Evolutionary conservation across 2,329 filamentous ascomycete species (phyloP), one percentile per base, ranked within the genome.

Genomic region (Aschersonia sp.): DNA sequence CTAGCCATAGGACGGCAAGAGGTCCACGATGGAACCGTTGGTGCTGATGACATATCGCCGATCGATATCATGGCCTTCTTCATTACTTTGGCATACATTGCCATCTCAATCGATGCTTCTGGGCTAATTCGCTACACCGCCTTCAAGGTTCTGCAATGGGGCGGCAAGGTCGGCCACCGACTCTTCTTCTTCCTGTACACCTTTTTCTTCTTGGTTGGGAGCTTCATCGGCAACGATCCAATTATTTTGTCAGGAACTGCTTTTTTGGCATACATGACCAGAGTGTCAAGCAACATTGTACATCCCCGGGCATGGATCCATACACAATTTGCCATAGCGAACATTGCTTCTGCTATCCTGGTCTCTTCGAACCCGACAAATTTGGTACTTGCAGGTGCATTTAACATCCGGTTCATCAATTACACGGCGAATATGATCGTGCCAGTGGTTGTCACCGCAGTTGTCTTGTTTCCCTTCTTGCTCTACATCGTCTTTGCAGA

Each of bases 391-490:
- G 81, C 83, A 0, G 82, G 83, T 4, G 83, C 83, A 2, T 87
- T 87, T 56, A 56, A 74, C 4, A 81, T 87, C 65, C 81, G 74
- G 45, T 87, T 87, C 59, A 76, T 87, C 56, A 69, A 76, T 41
- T 87, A 87, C 56, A 86, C 82, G 0, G 82, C 79, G n/a, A 84
- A 87, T 57, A 83, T 87, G 73, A 81, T 87, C 14, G 79, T 87
- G 0, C 83, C 83, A 0, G 80, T 84, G 1, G 63, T 84, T 29
- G 66, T 74, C n/a, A 87, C 83, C 0, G 81, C 73, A 2, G 68
- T 86, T 12, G 63, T 84, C 0, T 62, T 87, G 4, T 86, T 84
- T 45, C 83, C 83, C 0, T 82, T 84, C 52, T 60, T 87, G 5
- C 66, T 86, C 0, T 86, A 83, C 55, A 70, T 85, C 48, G 72